Evolutionary conservation across 345 rosid genomes (phyloP), one percentile per base, ranked within the genome.

Genomic region (Draba incana): DNA sequence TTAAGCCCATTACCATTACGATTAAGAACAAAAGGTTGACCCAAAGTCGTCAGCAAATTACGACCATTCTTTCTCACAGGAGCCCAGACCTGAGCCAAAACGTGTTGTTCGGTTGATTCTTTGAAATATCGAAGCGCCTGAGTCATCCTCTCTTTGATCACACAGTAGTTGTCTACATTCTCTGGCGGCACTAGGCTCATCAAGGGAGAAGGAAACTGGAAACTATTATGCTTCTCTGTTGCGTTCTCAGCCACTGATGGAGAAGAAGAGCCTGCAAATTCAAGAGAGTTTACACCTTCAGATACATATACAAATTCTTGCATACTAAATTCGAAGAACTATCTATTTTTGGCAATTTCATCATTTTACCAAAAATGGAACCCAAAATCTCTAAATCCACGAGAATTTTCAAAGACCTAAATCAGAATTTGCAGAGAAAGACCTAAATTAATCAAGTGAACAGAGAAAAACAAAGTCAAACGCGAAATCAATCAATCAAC

Each of bases 51-150:
- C 56, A 89, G 79, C 39, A 88, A 82, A 61, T 77, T 77, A 23
- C 82, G 84, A 72, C 85, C 84, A 46, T 80, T 83, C 50, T 72
- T 74, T 75, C 82, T 85, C 44, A 89, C 85, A 23, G 98, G 98
- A 42, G 90, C 93, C 98, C 98, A 92, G 67, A 92, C 87, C 75
- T 89, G 97, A 66, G 93, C 97, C 41, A 92, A 83, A 75, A 92
- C 79, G 35, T 88, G 92, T 47, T 92, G 98, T 62, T 89, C 93
- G 10, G 93, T 88, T n/a, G 95, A 88, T 30, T 88, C 97, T 77
- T 88, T 92, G 70, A 89, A 85, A 77, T 83, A 82, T 1, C 93
- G 76, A 23, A 92, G 82, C 31, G 97, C 98, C 67, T 80, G 93
- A 30, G 93, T 80, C 90, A 92, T 89, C 81, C 88, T 86, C 88